phyloP scores from a whole-genome alignment of 495 filamentous ascomycete genomes.

The Evansstolkia leycettana region DNA sequence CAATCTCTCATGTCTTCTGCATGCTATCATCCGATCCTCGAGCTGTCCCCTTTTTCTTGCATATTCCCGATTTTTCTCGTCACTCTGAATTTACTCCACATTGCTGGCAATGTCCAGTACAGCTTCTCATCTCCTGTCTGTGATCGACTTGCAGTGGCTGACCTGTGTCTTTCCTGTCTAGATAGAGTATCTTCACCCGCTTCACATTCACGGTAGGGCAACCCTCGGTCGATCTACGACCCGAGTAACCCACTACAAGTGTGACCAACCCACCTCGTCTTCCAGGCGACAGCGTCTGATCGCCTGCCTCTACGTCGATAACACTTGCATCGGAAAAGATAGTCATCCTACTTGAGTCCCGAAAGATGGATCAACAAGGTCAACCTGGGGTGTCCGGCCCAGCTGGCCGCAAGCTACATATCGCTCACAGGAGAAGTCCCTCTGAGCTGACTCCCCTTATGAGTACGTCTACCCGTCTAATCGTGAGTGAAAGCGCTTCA shows the following conservation, averaged over 20 bases:
- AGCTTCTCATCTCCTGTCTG: too few species aligned
- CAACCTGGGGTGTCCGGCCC: constrained; percentile 69
- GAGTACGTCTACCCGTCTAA: constrained; percentile 55
- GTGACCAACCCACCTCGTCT: background rate
- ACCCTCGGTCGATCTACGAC: too few species aligned
- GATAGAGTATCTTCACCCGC: background rate
- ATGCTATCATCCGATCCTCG: too few species aligned
- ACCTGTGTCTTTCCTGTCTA: background rate
- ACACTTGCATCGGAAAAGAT: too few species aligned
- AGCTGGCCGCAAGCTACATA: constrained; percentile 82
- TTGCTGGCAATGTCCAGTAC: background rate
- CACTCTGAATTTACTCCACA: too few species aligned
- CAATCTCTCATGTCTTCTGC: too few species aligned
- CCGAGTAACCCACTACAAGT: background rate
- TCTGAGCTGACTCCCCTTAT: constrained; percentile 97
- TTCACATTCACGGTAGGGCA: too few species aligned
- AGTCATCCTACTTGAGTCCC: constrained; percentile 2
- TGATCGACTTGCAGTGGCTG: too few species aligned
- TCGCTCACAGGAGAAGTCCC: constrained; percentile 92
- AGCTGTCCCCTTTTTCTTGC: too few species aligned
- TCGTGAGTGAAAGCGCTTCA: background rate
- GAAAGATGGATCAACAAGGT: constrained; percentile 72
- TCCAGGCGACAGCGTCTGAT: background rate
- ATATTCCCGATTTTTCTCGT: too few species aligned
- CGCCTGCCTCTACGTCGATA: too few species aligned